Percentiles rank a stretch among this genome's conserved stretches.
Evolutionary conservation across 805 yeast genomes (phyloP).

Genomic region (Zygotorulaspora sp.): DNA sequence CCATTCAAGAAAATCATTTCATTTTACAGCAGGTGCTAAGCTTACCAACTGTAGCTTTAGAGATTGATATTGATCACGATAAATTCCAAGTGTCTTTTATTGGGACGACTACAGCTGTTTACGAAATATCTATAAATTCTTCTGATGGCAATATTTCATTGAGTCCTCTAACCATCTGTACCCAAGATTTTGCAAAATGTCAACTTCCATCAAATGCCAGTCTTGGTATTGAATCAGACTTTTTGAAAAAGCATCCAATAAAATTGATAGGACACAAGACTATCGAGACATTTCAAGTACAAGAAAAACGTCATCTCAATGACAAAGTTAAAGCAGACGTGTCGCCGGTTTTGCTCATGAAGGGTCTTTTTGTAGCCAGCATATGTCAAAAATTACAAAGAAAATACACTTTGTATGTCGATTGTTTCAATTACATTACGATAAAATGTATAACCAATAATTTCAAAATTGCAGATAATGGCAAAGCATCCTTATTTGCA

Average conservation of each 20-base stretch:
- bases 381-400: background rate
- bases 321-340: too few relatives aligned
- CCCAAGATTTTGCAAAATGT: too few relatives aligned
- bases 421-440: constrained; percentile 2
- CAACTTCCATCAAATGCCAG: too few relatives aligned
- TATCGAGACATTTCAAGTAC: too few relatives aligned
- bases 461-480: background rate
- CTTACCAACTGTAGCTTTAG: background rate
- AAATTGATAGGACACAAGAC: too few relatives aligned
- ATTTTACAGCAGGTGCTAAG: constrained; percentile 1
- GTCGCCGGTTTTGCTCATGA: too few relatives aligned
- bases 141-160: too few relatives aligned
- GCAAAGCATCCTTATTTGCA: background rate
- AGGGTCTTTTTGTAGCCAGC: constrained; percentile 2
- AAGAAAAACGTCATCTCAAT: too few relatives aligned
- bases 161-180: too few relatives aligned
- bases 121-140: too few relatives aligned
- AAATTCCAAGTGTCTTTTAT: constrained; percentile 2
- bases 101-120: constrained; percentile 1
- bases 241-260: too few relatives aligned
- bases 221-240: too few relatives aligned
- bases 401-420: constrained; percentile 4
- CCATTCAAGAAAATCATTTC: constrained; percentile 1
- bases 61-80: constrained; percentile 1
- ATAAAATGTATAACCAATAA: background rate